phyloP scores from a whole-genome alignment of 2,329 filamentous ascomycete genomes.

The Lachnellula subtilissima region DNA sequence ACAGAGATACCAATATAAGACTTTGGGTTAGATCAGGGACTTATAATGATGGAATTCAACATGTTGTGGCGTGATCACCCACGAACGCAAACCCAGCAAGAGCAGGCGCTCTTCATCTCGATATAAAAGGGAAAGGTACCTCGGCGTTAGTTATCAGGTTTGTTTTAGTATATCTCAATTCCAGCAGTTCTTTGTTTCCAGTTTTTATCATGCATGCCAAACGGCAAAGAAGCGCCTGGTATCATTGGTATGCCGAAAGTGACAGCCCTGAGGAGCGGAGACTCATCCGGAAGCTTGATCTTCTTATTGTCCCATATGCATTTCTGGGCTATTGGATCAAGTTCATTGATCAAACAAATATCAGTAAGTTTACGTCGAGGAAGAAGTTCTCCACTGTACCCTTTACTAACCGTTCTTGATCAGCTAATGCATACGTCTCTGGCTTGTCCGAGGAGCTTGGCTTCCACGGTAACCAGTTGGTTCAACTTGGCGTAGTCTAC shows the following conservation, averaged over 20 bases:
- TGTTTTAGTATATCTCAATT: too few relatives aligned
- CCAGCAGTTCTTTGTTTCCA: too few relatives aligned
- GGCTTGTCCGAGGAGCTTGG: conserved; percentile 37
- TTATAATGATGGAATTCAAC: too few relatives aligned
- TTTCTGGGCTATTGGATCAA: conserved; percentile 49
- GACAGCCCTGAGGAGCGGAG: conserved; percentile 47
- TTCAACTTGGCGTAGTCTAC: conserved; percentile 24
- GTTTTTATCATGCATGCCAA: conserved; percentile 6
- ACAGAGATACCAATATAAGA: too few relatives aligned
- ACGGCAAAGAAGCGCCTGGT: conserved; percentile 18
- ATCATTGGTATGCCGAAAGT: conserved; percentile 44
- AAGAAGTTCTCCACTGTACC: neutral
- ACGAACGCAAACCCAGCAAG: too few relatives aligned
- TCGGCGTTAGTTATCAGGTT: too few relatives aligned
- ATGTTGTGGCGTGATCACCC: too few relatives aligned
- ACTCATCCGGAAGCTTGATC: conserved; percentile 51
- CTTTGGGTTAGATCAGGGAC: too few relatives aligned
- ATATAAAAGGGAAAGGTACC: too few relatives aligned
- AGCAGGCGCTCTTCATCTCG: too few relatives aligned
- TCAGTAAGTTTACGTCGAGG: conserved; percentile 7
- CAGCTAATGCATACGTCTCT: conserved; percentile 32
- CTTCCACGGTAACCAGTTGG: conserved; percentile 48
- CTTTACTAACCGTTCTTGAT: neutral
- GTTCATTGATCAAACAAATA: conserved; percentile 23
- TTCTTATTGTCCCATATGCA: conserved; percentile 51